Base-by-base conservation (phyloP, 495 filamentous ascomycete genomes). In the Hyaloscypha bicolor region DNA sequence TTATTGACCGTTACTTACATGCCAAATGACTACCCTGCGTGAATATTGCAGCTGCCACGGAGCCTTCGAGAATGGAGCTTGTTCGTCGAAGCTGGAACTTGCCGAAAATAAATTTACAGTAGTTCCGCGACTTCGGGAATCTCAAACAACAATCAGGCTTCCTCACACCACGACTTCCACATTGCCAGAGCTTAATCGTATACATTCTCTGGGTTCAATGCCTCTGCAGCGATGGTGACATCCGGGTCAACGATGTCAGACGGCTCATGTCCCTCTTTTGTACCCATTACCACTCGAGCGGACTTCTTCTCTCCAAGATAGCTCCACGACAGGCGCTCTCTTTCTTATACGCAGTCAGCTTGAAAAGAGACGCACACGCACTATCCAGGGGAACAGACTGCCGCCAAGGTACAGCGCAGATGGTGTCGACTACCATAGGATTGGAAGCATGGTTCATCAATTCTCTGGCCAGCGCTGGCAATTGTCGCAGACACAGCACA, bases 211-310 rank as follows among this genome's bases (percentile, higher is more conserved):
- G 16, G 42, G 42, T 66, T 32, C 35, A 67, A 71, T 72, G 71
- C 29, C 11, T 60, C 39, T 60, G 60, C 71, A 55, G 62, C 32
- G 25, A 58, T 62, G 56, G 71, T 70, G 58, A 63, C 64, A 37
- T 55, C n/a, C 79, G 83, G 78, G 79, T 48, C 84, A 89, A 78
- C 64, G 16, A 91, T 91, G 88, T 80, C 77, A 78, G 80, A 73
- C 77, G 70, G 81, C 83, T 83, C 85, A 90, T 91, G 88, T 85
- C 86, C 86, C 76, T 80, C 76, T 76, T 83, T 79, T 79, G 78
- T 80, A 80, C 78, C 77, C 79, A 78, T 76, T 79, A 81, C 72
- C 79, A 80, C 73, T 78, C 80, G 75, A 81, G 79, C 77, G 77
- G 82, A 78, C 77, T 81, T 76, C 67, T 78, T 71, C 70, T 77